Base-by-base conservation (phyloP, 129 eudicot species). In the Erigeron canadensis region DNA sequence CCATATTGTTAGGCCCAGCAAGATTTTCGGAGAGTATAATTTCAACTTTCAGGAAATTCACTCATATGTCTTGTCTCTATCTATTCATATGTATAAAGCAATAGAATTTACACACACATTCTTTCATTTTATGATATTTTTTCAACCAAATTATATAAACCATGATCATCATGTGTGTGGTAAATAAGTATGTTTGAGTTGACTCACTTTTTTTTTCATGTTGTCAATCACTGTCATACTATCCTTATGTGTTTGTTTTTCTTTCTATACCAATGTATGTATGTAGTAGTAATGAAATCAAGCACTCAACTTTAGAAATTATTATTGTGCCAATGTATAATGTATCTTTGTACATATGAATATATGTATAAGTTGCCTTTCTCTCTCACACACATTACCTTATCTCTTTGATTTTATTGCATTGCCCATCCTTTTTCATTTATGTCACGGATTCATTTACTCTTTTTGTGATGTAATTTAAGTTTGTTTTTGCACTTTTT, bases 11-110 rank as follows among this genome's bases (percentile, higher is more conserved):
- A 81, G 90, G 89, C 81, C 84, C 80, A 82, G 85, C 81, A 82
- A 78, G 53, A 77, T 76, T 75, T 73, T 58, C 82, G 81, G 83
- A 82, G 81, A 86, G 83, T 68, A 47, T 63, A 51, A 73, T 84
- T 87, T 67, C 77, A 54, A 43, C 76, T 71, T 77, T 77, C 39
- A 69, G 16, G 16, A 28, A 70, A 59, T 79, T 78, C 65, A 45
- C 86, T 74, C 73, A 74, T 62, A 75, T 60, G 94, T 75, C 86
- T 70, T 62, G 88, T 87, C 94, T 77, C 87, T 44, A 82, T 87
- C 96, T 39, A 6, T 67, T 65, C 39, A 72, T 67, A 63, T 41
- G 62, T 58, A 62, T 67, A 67, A 81, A 74, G 79, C 72, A 46
- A 70, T 74, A 67, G 73, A 75, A 17, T 22, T 46, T n/a, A n/a